Evolutionary conservation across 2,329 filamentous ascomycete genomes (phyloP).

Genomic region (Xylariales sp.): DNA sequence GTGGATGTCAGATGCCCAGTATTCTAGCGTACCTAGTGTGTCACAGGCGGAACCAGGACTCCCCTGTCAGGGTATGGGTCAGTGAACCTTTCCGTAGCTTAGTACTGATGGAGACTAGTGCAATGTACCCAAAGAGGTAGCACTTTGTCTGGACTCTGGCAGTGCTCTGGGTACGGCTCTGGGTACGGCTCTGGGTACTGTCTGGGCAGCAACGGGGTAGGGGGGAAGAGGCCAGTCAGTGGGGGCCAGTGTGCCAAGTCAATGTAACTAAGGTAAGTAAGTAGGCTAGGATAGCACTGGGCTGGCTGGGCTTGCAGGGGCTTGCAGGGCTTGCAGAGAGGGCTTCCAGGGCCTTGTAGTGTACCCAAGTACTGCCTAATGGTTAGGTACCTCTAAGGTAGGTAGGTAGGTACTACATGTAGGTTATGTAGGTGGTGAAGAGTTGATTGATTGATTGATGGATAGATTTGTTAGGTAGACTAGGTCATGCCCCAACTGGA

Average conservation of each 20-base stretch:
- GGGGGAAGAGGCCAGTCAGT: conserved; percentile 1
- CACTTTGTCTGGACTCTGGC: conserved; percentile 28
- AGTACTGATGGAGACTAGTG: conserved; percentile 23
- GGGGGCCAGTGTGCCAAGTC: conserved; percentile 19
- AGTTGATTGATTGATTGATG: conserved; percentile 12
- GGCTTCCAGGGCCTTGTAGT: too few species aligned
- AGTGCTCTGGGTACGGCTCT: background rate
- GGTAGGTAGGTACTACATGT: too few species aligned
- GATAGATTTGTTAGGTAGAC: background rate
- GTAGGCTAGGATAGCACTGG: conserved; percentile 7
- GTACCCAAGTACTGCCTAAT: too few species aligned
- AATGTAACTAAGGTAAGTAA: background rate
- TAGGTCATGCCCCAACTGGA: too few species aligned
- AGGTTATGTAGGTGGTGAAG: conserved; percentile 2
- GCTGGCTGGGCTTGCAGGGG: conserved; percentile 2
- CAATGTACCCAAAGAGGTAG: conserved; percentile 18
- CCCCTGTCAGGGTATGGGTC: conserved; percentile 29
- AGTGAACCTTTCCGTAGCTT: conserved; percentile 8
- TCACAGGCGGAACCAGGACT: conserved; percentile 15
- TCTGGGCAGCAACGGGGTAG: conserved; percentile 18
- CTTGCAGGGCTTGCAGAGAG: too few species aligned
- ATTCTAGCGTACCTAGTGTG: conserved; percentile 14
- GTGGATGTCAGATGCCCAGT: conserved; percentile 28
- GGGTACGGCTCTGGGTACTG: too few species aligned
- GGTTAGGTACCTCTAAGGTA: too few species aligned